These are phyloP conservation scores for Macrocybe gigantea DNA, from an alignment of 768 basidiomycete species.

Conservation along the genomic window DNA sequence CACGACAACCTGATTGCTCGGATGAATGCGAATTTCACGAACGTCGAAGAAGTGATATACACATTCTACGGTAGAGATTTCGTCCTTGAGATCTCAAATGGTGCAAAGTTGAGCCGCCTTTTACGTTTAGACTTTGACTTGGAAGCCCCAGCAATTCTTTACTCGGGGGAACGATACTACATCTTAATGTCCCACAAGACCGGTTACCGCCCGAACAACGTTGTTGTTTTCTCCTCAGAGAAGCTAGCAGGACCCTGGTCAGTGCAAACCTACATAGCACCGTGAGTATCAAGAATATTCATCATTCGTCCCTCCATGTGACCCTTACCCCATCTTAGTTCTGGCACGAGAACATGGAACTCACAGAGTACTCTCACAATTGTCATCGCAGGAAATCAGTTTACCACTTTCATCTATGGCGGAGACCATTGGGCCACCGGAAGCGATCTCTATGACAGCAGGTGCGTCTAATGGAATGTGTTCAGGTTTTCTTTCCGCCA, in stretches of 20 bases:
- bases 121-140: conserved; percentile 15
- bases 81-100: neutral
- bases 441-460: conserved; percentile 1
- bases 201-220: conserved; percentile 20
- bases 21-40: conserved; percentile 16
- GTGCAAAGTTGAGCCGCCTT: neutral
- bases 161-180: conserved; percentile 18
- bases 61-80: conserved; percentile 13
- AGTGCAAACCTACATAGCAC: conserved; percentile 16
- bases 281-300: conserved; percentile 3
- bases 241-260: conserved; percentile 16
- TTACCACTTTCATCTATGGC: conserved; percentile 1
- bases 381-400: conserved; percentile 3
- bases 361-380: conserved; percentile 16
- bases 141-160: conserved; percentile 16
- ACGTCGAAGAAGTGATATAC: conserved; percentile 18
- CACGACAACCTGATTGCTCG: conserved; percentile 19
- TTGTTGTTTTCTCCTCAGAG: conserved; percentile 16
- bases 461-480: neutral
- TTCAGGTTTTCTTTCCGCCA: too few species aligned
- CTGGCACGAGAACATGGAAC: conserved; percentile 13
- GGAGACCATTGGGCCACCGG: conserved; percentile 7
- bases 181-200: conserved; percentile 23
- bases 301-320: too few species aligned
- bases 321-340: neutral